Percentiles rank a stretch among this genome's conserved stretches.
phyloP scores from a whole-genome alignment of 2,329 filamentous ascomycete species.

The Calonectria naviculata region DNA sequence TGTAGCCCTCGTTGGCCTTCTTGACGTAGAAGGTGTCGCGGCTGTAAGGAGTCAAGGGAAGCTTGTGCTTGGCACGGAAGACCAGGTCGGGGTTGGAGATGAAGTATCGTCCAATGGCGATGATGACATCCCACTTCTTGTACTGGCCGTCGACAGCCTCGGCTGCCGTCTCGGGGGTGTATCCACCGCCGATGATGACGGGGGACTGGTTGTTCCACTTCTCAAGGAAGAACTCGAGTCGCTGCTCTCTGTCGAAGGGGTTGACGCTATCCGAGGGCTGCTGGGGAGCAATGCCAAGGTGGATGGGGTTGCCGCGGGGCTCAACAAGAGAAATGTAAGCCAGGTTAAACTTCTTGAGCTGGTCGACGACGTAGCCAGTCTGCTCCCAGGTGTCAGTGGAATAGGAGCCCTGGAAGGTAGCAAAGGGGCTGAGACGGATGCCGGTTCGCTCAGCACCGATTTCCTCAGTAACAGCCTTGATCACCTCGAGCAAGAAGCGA shows the following conservation, averaged over 20 bases:
- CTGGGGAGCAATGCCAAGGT: slow-evolving; percentile 38
- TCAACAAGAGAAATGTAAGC: slow-evolving; percentile 53
- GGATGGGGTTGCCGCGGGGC: slow-evolving; percentile 48
- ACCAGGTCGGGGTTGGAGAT: slow-evolving; percentile 50
- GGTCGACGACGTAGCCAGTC: slow-evolving; percentile 38
- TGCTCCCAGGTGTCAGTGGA: slow-evolving; percentile 43
- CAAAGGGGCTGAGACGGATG: slow-evolving; percentile 67
- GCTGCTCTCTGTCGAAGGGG: slow-evolving; percentile 45
- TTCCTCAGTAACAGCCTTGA: slow-evolving; percentile 52
- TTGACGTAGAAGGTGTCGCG: slow-evolving; percentile 52
- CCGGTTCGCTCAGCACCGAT: slow-evolving; percentile 62
- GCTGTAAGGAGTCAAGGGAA: slow-evolving; percentile 51
- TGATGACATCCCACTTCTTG: slow-evolving; percentile 39
- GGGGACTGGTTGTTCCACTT: slow-evolving; percentile 47
- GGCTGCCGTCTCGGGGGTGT: slow-evolving; percentile 37
- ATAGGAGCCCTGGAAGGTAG: slow-evolving; percentile 42
- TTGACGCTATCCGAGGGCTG: slow-evolving; percentile 6
- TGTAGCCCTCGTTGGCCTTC: slow-evolving; percentile 40
- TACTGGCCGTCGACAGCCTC: slow-evolving; percentile 37
- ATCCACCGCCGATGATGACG: slow-evolving; percentile 46
- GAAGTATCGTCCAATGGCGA: slow-evolving; percentile 48
- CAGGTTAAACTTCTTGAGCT: slow-evolving; percentile 42
- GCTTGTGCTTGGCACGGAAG: slow-evolving; percentile 49
- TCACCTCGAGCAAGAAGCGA: slow-evolving; percentile 61
- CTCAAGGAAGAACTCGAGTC: slow-evolving; percentile 45